A percentile compares a stretch with the other conserved stretches of the same genome.
phyloP scores from a whole-genome alignment of 495 filamentous ascomycete species.

The Mytilinidion resinicola region DNA sequence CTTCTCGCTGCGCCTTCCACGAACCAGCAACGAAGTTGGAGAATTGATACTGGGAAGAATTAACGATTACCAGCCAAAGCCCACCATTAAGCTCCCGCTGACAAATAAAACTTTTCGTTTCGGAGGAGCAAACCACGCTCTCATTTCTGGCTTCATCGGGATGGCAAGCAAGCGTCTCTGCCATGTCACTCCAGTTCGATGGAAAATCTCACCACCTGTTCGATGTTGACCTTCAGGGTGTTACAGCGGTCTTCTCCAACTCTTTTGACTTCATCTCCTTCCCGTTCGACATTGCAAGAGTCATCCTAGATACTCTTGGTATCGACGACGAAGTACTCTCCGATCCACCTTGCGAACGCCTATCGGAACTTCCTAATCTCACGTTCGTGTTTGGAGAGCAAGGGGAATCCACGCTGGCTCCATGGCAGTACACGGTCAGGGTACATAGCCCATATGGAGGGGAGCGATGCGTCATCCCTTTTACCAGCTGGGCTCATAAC shows the following conservation, averaged over 20 bases:
- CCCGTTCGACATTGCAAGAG: neutral
- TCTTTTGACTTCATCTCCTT: neutral
- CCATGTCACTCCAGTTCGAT: neutral
- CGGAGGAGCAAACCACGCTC: neutral
- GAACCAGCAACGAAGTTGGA: neutral
- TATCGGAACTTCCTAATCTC: neutral
- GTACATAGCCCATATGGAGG: neutral
- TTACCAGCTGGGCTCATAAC: neutral
- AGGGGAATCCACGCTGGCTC: neutral
- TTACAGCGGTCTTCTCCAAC: neutral
- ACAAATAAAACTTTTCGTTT: neutral
- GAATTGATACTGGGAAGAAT: neutral
- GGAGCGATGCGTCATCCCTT: neutral
- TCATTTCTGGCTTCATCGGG: neutral
- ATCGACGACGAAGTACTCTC: neutral
- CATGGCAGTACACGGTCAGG: neutral
- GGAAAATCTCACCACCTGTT: no score
- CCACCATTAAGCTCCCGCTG: neutral
- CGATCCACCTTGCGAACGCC: neutral
- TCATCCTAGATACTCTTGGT: neutral
- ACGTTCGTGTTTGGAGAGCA: neutral
- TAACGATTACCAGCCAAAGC: neutral
- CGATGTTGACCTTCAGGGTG: no score
- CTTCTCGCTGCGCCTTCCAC: neutral
- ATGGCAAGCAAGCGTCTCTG: neutral